Evolutionary conservation across 306 rosid genomes (phyloP).

Genomic region (Pterocarpus macrocarpus): DNA sequence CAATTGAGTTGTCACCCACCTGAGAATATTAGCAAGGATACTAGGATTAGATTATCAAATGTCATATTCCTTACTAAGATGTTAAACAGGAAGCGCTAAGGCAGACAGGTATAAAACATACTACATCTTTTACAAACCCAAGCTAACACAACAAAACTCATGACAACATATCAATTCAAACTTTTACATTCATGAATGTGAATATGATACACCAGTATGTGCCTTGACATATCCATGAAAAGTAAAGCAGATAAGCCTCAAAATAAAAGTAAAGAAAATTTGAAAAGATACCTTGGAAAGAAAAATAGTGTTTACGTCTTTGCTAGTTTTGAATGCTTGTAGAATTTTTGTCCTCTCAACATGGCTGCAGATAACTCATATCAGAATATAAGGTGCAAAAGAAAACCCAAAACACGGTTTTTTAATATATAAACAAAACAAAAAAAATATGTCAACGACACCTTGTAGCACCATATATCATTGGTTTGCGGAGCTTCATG

Average conservation of each 20-base stretch:
- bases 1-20: conserved; percentile 98
- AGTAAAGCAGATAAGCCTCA: conserved; percentile 31
- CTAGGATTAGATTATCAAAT: conserved; percentile 19
- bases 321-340: conserved; percentile 96
- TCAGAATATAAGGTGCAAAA: conserved; percentile 40
- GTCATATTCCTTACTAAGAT: conserved; percentile 26
- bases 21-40: conserved; percentile 31
- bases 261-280: conserved; percentile 28
- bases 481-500: conserved; percentile 96
- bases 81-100: conserved; percentile 39
- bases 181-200: conserved; percentile 2
- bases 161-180: conserved; percentile 9
- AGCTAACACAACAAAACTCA: conserved; percentile 35
- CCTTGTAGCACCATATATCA: conserved; percentile 99
- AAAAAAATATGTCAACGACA: conserved; percentile 46
- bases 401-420: conserved; percentile 32
- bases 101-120: conserved; percentile 18
- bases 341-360: conserved; percentile 96
- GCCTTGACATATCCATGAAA: conserved; percentile 23
- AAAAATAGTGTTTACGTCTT: conserved; percentile 86
- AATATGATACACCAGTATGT: conserved; percentile 12
- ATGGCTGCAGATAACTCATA: conserved; percentile 65
- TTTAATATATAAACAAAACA: not conserved
- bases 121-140: not conserved
- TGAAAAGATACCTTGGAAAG: conserved; percentile 83